A percentile compares a stretch with the other conserved stretches of the same genome.
phyloP scores from a whole-genome alignment of 495 filamentous ascomycete species.

The Acidiella bohemica region DNA sequence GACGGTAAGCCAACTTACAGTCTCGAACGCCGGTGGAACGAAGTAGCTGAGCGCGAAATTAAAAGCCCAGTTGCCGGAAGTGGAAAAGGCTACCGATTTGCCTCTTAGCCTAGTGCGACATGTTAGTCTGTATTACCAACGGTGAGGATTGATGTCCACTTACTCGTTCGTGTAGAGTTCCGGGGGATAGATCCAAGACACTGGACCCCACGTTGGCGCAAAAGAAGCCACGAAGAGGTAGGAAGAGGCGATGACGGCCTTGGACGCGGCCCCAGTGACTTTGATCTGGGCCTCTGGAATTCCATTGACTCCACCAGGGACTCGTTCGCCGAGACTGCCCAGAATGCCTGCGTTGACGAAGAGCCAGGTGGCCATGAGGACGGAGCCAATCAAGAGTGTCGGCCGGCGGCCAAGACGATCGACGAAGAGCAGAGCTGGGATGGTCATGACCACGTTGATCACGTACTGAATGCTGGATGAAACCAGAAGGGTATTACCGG shows the following conservation, averaged over 20 bases:
- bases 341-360: conserved; percentile 59
- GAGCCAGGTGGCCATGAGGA: conserved; percentile 55
- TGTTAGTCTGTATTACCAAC: too few relatives aligned
- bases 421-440: conserved; percentile 37
- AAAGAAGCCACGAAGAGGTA: conserved; percentile 36
- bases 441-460: conserved; percentile 44
- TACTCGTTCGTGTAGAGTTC: conserved; percentile 21
- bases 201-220: conserved; percentile 50
- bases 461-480: conserved; percentile 63
- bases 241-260: conserved; percentile 30
- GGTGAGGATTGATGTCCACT: too few relatives aligned
- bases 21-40: conserved; percentile 59
- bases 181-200: conserved; percentile 49
- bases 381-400: conserved; percentile 49
- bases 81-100: conserved; percentile 21
- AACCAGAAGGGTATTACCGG: conserved; percentile 37
- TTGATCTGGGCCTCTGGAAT: conserved; percentile 20
- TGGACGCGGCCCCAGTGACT: conserved; percentile 23
- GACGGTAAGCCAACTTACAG: too few relatives aligned
- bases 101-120: too few relatives aligned
- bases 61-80: conserved; percentile 34
- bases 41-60: conserved; percentile 73
- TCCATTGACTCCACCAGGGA: conserved; percentile 20
- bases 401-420: conserved; percentile 49
- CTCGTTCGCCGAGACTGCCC: conserved; percentile 28